Evolutionary conservation across 2,329 filamentous ascomycete genomes (phyloP), one percentile per base, ranked within the genome.

Genomic region (Aureobasidium melanogenum): DNA sequence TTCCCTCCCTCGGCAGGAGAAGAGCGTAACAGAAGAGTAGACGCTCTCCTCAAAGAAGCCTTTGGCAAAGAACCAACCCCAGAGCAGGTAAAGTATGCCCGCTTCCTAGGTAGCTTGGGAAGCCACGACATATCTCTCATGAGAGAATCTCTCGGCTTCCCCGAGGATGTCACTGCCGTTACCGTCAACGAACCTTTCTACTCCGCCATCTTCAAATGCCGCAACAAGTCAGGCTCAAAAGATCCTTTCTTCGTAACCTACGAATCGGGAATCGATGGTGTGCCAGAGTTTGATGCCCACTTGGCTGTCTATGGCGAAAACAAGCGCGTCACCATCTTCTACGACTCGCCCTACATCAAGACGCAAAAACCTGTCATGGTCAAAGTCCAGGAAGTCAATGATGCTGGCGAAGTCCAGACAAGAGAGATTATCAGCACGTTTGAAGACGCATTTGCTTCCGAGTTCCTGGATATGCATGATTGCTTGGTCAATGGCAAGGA

Each of bases 341-440:
- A 81, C 64, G 81, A 86, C 61, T 80, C 81, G 0, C 84, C 83
- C 0, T 84, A 80, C 61, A 74, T 84, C n/a, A 83, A 82, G 64
- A 82, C 78, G 0, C 69, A 84, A 1, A 59, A 59, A 24, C 79
- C 80, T 0, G 79, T 82, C 26, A 78, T 73, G 6, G 76, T 84
- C 59, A 71, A 69, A 0, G 70, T 84, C 9, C 67, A 74, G 6
- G 80, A 84, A 64, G 69, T 72, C 46, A 72, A 73, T 5, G 70
- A 67, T 10, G 55, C 75, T 12, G 75, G 71, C 0, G 72, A 69
- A 24, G 65, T 66, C 7, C 57, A 66, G 61, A 66, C 65, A 10
- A 63, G 64, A 41, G 62, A 15, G 1, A 67, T 81, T 3, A 67
- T 76, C 32, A 74, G 71, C 38, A 79, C 78, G 0, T 84, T 80